These are phyloP conservation scores for Penicillium flavigenum DNA, from an alignment of 495 filamentous ascomycete genomes.

Conservation along the genomic window DNA sequence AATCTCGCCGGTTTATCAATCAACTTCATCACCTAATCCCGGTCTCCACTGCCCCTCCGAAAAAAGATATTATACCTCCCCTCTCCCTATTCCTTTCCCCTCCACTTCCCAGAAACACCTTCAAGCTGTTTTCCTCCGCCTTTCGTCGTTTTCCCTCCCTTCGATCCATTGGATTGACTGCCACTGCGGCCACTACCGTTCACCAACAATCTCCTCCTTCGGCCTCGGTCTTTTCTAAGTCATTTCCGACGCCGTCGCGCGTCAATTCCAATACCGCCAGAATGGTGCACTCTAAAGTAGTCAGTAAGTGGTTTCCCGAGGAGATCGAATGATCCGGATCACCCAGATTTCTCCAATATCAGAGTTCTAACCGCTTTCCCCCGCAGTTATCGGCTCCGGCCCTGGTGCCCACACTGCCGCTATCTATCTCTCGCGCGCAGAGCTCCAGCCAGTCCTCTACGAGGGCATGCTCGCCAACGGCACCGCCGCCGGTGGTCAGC, in stretches of 20 bases:
- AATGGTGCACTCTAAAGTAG: constrained; percentile 79
- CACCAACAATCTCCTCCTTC: constrained; percentile 53
- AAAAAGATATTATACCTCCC: constrained; percentile 25
- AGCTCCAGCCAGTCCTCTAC: constrained; percentile 85
- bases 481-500: constrained; percentile 91
- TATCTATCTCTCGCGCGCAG: constrained; percentile 91
- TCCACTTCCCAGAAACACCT: constrained; percentile 18
- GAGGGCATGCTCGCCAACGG: constrained; percentile 98
- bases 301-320: constrained; percentile 54
- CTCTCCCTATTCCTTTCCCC: not conserved
- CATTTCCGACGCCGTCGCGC: constrained; percentile 45
- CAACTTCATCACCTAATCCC: constrained; percentile 12
- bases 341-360: not conserved
- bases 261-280: constrained; percentile 42
- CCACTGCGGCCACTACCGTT: constrained; percentile 64
- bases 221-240: constrained; percentile 37
- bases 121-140: constrained; percentile 85
- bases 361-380: constrained; percentile 17
- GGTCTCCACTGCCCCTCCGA: constrained; percentile 25
- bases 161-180: constrained; percentile 58
- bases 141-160: constrained; percentile 66
- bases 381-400: constrained; percentile 78
- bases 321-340: not conserved
- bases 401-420: constrained; percentile 96
- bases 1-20: constrained; percentile 21